Evolutionary conservation across 768 basidiomycete species (phyloP).

Genomic region (Leucogyrophana mollusca): DNA sequence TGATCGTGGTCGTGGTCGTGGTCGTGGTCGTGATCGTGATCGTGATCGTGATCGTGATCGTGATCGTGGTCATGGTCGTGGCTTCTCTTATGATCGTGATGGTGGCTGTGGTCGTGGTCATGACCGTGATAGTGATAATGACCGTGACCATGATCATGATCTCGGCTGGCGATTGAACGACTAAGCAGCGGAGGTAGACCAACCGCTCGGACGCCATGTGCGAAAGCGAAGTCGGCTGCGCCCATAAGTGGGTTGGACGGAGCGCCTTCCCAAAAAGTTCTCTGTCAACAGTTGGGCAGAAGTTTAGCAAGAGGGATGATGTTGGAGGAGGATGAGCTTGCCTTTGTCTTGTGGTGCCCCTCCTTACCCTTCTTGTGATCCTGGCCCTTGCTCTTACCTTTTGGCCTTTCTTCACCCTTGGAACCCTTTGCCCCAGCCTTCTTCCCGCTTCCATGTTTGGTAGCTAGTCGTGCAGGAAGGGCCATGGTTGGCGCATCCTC

Average conservation of each 20-base stretch:
- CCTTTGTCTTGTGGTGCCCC: no score
- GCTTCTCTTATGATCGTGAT: conserved; percentile 3
- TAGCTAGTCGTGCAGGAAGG: not conserved
- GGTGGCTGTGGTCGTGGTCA: conserved; percentile 7
- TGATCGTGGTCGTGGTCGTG: conserved; percentile 5
- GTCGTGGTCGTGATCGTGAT: conserved; percentile 17
- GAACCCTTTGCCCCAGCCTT: not conserved
- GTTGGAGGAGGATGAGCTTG: no score
- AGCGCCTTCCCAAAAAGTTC: not conserved
- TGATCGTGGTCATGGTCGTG: conserved; percentile 9
- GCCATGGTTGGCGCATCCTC: not conserved
- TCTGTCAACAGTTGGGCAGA: not conserved
- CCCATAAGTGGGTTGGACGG: not conserved
- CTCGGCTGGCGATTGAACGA: conserved; percentile 5
- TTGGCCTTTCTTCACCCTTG: not conserved
- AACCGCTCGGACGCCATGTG: not conserved
- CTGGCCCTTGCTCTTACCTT: no score
- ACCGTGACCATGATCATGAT: conserved; percentile 17
- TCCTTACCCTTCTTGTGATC: no score
- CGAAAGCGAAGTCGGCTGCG: not conserved
- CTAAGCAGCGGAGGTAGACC: conserved; percentile 17
- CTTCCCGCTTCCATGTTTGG: not conserved
- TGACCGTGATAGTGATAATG: conserved; percentile 9
- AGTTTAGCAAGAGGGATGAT: no score
- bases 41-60: conserved; percentile 10